Conservation (phyloP, 352 stramenopile species). For the Phytophthora fragariaefolia region DNA sequence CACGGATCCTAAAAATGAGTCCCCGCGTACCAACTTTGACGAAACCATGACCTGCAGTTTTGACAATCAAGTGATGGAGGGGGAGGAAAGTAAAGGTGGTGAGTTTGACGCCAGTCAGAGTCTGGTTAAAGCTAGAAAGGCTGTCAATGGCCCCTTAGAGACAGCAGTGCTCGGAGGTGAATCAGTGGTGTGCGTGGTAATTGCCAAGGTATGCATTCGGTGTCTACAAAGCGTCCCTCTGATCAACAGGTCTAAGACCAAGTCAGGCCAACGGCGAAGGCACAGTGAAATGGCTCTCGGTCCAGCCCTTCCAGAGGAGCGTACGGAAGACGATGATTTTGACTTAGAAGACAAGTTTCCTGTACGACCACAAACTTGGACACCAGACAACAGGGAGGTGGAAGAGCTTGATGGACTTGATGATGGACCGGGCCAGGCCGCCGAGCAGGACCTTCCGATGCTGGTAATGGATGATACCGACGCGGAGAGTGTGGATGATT, state of each 20-base stretch:
- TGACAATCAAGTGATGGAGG: constrained; percentile 29
- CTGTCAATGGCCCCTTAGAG: constrained; percentile 28
- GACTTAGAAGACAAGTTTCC: constrained; percentile 6
- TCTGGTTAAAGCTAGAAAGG: constrained; percentile 38
- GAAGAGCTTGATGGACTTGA: constrained; percentile 38
- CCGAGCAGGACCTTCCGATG: constrained; percentile 42
- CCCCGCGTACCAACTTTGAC: constrained; percentile 25
- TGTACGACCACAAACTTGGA: constrained; percentile 37
- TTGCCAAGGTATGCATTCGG: constrained; percentile 66
- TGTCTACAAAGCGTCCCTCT: constrained; percentile 63
- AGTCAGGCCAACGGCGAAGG: constrained; percentile 26
- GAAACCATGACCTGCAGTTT: constrained; percentile 43
- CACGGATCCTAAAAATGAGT: constrained; percentile 13
- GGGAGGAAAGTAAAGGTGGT: constrained; percentile 15
- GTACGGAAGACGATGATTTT: constrained; percentile 6
- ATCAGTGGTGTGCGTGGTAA: constrained; percentile 47
- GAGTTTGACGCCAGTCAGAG: constrained; percentile 34
- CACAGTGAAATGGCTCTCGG: constrained; percentile 31
- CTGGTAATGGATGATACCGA: constrained; percentile 45
- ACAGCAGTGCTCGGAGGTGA: constrained; percentile 33
- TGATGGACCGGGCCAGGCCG: constrained; percentile 14
- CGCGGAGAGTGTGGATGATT: constrained; percentile 39
- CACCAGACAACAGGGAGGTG: constrained; percentile 27
- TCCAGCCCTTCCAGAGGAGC: constrained; percentile 1
- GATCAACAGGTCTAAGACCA: constrained; percentile 40